phyloP scores from a whole-genome alignment of 2,329 filamentous ascomycete genomes.

The Emmonsiellopsis sp. region DNA sequence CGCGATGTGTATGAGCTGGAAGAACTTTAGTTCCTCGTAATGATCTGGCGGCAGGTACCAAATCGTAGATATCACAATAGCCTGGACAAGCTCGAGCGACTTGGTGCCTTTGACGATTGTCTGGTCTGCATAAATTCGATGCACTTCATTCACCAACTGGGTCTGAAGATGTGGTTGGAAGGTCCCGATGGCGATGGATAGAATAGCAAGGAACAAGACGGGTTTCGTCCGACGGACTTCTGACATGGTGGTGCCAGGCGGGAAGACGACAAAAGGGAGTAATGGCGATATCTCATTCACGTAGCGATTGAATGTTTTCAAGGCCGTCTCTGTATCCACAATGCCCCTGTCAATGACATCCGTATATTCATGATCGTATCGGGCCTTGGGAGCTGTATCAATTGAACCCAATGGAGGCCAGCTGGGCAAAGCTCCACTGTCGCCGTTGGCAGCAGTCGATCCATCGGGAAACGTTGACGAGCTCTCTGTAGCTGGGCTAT shows the following conservation, averaged over 20 bases:
- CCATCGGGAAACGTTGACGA: constrained; percentile 3
- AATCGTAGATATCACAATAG: constrained; percentile 62
- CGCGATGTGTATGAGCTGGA: constrained; percentile 73
- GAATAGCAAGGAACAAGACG: constrained; percentile 48
- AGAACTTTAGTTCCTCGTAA: constrained; percentile 82
- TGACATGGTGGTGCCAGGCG: constrained; percentile 43
- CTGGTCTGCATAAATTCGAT: constrained; percentile 63
- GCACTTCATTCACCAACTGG: constrained; percentile 57
- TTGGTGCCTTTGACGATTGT: constrained; percentile 69
- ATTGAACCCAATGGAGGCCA: constrained; percentile 12
- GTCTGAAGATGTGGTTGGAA: constrained; percentile 49
- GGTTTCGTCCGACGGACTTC: constrained; percentile 50
- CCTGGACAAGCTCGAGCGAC: constrained; percentile 72
- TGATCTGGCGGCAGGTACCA: constrained; percentile 81
- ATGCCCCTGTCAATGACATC: constrained; percentile 43
- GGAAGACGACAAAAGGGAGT: constrained; percentile 51
- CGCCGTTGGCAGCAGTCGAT: neutral
- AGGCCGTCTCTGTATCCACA: constrained; percentile 42
- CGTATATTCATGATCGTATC: constrained; percentile 23
- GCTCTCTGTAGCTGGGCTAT: constrained; percentile 15
- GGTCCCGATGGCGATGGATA: constrained; percentile 44
- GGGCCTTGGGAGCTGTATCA: constrained; percentile 10
- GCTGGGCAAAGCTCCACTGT: constrained; percentile 10
- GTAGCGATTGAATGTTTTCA: constrained; percentile 50
- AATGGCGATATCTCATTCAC: constrained; percentile 44